Base-by-base conservation (phyloP, 148 eudicot species). In the Spergularia bocconei region DNA sequence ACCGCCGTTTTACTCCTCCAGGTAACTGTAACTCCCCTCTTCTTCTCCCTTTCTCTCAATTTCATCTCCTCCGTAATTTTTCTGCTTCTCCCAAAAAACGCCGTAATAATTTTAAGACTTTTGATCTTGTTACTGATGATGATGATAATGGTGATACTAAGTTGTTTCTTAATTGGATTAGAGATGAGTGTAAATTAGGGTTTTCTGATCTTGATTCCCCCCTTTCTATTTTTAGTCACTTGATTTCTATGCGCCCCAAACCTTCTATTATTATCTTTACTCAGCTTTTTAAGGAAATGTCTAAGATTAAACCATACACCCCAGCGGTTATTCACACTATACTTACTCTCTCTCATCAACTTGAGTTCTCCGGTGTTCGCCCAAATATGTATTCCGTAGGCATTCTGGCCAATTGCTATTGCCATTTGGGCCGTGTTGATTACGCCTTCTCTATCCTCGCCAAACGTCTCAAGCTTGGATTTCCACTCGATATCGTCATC, bases 151-250 rank as follows among this genome's bases (percentile, higher is more conserved):
- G n/a, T n/a, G n/a, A n/a, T n/a, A n/a, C n/a, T n/a, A n/a, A n/a
- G n/a, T 38, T 48, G 9, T 19, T 25, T 29, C 1, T 29, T n/a
- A 20, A 8, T 48, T 51, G 39, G 57, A 13, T 20, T 12, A 21
- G 65, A 39, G 33, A 64, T 8, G 11, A 74, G 11, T 74, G 70
- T 11, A 63, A 74, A 41, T 50, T 64, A 63, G 77, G 77, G 69
- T 74, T 64, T 54, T 1, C 62, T 7, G 48, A 60, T 1, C 15
- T 61, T 23, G n/a, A 73, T 8, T 13, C 2, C 25, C 33, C 68
- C 8, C 5, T 73, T 33, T 23, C 41, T 9, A 38, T 73, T 15
- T 73, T 47, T 23, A n/a, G 14, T 21, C 16, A 9, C 4, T 19
- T 73, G 59, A 25, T 17, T 6, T 63, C 68, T 44, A 14, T 73